Percentiles rank a stretch among this genome's conserved stretches.
These are phyloP conservation scores for Paecilomyces variotii DNA, from an alignment of 2,329 filamentous ascomycete species.

Conservation along the genomic window DNA sequence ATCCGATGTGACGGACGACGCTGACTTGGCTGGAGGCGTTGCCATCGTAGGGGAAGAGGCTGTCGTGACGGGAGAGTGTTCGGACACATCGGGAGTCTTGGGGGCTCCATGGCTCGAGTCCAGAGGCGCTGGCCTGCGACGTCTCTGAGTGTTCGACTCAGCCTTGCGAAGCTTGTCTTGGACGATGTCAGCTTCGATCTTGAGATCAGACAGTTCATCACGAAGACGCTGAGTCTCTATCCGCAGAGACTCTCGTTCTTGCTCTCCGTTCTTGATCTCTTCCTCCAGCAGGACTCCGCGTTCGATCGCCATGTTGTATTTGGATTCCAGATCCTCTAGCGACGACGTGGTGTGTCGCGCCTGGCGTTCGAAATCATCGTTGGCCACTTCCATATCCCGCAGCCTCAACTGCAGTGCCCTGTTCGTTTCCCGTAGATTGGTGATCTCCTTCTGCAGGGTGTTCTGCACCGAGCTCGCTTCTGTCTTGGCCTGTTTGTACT, in stretches of 20 bases:
- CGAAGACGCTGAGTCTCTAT: constrained; percentile 86
- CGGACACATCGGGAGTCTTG: constrained; percentile 63
- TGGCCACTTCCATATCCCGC: constrained; percentile 92
- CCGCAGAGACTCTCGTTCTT: constrained; percentile 79
- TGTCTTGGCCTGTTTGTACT: constrained; percentile 89
- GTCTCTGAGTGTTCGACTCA: constrained; percentile 44
- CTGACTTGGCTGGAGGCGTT: constrained; percentile 70
- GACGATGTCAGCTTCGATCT: constrained; percentile 89
- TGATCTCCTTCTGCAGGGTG: constrained; percentile 89
- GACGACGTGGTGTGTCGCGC: constrained; percentile 93
- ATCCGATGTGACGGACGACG: constrained; percentile 53
- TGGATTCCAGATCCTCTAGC: constrained; percentile 91
- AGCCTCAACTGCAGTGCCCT: constrained; percentile 73
- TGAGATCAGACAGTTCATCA: constrained; percentile 86
- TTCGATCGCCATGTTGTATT: constrained; percentile 93
- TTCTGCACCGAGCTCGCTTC: constrained; percentile 82
- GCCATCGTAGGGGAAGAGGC: constrained; percentile 83
- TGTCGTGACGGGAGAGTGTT: constrained; percentile 70
- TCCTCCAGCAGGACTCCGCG: constrained; percentile 88
- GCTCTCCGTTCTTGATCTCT: constrained; percentile 82
- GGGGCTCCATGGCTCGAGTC: constrained; percentile 42
- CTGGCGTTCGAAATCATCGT: constrained; percentile 96
- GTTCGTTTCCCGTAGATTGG: constrained; percentile 75
- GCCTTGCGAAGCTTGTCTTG: constrained; percentile 84
- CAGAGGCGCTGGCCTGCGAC: constrained; percentile 44